Conservation (phyloP, 176 grass and related monocot species). For the Musa troglodytarum region DNA sequence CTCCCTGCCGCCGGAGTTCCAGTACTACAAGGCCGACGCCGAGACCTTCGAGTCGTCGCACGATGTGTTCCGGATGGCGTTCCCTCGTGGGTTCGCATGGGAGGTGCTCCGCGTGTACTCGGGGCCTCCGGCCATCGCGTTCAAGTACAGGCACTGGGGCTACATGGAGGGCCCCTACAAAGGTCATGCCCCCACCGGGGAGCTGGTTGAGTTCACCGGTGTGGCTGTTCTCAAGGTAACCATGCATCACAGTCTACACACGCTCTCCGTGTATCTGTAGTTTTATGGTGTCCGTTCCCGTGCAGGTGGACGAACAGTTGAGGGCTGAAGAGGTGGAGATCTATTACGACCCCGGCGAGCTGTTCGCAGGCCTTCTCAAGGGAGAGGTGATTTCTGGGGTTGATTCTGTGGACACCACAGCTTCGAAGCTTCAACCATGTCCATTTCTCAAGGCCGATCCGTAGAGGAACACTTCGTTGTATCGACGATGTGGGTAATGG, state of each 20-base stretch:
- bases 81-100: constrained; percentile 85
- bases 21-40: constrained; percentile 48
- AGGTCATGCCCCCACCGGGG: constrained; percentile 51
- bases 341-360: constrained; percentile 75
- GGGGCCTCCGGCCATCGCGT: constrained; percentile 46
- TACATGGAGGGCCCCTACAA: constrained; percentile 73
- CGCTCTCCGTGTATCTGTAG: background rate
- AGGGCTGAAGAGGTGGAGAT: constrained; percentile 79
- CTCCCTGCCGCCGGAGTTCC: constrained; percentile 39
- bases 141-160: constrained; percentile 95
- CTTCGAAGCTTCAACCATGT: constrained; percentile 12
- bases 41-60: constrained; percentile 94
- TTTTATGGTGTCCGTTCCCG: background rate
- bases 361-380: constrained; percentile 58
- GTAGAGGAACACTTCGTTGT: too few relatives aligned
- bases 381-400: constrained; percentile 22
- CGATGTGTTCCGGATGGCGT: constrained; percentile 48
- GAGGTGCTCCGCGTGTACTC: constrained; percentile 69
- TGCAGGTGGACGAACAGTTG: constrained; percentile 65
- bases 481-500: background rate
- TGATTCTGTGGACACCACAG: background rate
- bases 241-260: background rate
- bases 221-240: constrained; percentile 68
- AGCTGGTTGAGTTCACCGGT: constrained; percentile 62
- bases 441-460: background rate